phyloP scores from a whole-genome alignment of 495 filamentous ascomycete species.

The Penicillium dipodomyicola region DNA sequence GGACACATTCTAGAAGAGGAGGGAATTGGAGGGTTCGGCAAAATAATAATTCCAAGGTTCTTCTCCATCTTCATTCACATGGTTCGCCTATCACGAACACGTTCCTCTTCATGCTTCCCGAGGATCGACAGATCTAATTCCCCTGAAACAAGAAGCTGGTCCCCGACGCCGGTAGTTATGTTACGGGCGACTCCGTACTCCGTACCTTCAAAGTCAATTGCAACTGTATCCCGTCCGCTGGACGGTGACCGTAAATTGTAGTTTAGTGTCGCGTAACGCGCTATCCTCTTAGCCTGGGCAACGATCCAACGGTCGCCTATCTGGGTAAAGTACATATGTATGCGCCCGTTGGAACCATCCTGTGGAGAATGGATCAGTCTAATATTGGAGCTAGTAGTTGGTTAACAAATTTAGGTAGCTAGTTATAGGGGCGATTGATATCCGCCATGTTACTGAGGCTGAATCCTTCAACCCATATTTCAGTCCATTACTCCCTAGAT shows the following conservation, averaged over 20 bases:
- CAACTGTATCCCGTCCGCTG: background rate
- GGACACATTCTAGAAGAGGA: background rate
- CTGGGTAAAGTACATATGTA: background rate
- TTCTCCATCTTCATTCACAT: background rate
- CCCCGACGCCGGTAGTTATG: background rate
- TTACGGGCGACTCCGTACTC: background rate
- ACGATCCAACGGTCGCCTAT: conserved; percentile 7
- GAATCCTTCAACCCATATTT: background rate
- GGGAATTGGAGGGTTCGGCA: too few relatives aligned
- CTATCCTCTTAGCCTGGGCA: background rate
- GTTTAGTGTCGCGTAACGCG: conserved; percentile 3
- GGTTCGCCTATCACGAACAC: conserved; percentile 1
- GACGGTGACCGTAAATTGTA: background rate
- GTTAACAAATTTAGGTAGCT: too few relatives aligned
- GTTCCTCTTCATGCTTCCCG: background rate
- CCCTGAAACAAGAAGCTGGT: background rate
- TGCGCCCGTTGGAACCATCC: conserved; percentile 2
- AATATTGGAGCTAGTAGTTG: background rate
- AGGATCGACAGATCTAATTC: conserved; percentile 5
- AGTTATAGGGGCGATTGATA: background rate
- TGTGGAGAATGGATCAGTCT: conserved; percentile 9
- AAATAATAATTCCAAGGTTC: too few relatives aligned
- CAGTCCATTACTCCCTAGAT: background rate
- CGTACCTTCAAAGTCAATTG: background rate
- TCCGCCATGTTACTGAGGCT: background rate